Evolutionary conservation across 169 alveolate species (phyloP), one percentile per base, ranked within the genome.

Genomic region (Cytauxzoon felis): DNA sequence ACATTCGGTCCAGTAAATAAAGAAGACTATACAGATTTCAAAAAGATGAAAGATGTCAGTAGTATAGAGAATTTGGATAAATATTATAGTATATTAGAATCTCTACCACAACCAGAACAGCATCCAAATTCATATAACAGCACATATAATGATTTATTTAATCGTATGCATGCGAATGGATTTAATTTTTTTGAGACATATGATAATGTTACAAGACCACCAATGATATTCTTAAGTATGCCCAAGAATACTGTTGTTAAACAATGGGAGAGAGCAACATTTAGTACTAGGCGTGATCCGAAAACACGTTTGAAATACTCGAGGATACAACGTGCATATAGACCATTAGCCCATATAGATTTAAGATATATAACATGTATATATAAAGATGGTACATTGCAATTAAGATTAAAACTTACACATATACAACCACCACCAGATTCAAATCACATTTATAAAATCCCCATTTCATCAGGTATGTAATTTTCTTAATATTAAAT

Each of bases 341-440:
- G 84, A 26, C 84, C 84, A 16, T 73, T 73, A 40, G 24, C 84
- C 2, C 65, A 63, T 52, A 13, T 73, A 26, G 84, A 73, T 47
- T 62, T 73, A 41, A 30, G 78, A 9, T 33, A 33, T 30, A 56
- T 65, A n/a, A 48, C 36, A 38, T 73, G 84, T 18, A 51, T 58
- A 18, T 47, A 51, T 52, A 29, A 18, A 16, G 64, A 73, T 45
- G 67, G 73, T 4, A 62, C 84, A 11, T 57, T 73, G 2, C 84
- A 73, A 54, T 48, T 64, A 4, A 3, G 33, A 13, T 59, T 41
- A 32, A 50, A 43, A 26, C 61, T 73, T 24, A 73, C 84, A 5
- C 84, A 73, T 24, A 29, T 73, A 1, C 75, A 78, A 4, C 84
- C 84, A 30, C 84, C 84, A 1, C 84, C 84, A 16, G 68, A 51